These are phyloP conservation scores for Kwoniella europaea DNA, from an alignment of 768 basidiomycete species.

Conservation along the genomic window DNA sequence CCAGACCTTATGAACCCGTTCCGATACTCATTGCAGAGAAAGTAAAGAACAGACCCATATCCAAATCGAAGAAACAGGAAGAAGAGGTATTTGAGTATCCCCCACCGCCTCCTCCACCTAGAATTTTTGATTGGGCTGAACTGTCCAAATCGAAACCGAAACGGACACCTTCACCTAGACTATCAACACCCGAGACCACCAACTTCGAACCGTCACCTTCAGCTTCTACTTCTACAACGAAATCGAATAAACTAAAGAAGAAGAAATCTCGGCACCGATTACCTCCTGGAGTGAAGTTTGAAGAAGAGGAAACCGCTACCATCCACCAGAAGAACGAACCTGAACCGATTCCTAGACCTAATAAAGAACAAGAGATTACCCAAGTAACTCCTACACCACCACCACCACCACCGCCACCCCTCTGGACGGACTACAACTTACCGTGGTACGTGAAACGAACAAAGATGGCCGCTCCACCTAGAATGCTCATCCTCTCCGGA, in stretches of 20 bases:
- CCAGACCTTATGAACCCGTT: neutral
- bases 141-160: neutral
- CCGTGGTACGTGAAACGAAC: conserved; percentile 2
- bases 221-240: neutral
- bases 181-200: no score
- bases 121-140: conserved; percentile 7
- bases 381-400: neutral
- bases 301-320: neutral
- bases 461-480: conserved; percentile 43
- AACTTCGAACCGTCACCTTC: neutral
- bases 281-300: neutral
- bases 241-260: conserved; percentile 7
- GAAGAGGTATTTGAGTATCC: neutral
- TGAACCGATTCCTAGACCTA: neutral
- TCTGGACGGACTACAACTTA: conserved; percentile 5
- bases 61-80: neutral
- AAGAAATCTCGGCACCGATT: neutral
- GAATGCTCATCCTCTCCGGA: conserved; percentile 55
- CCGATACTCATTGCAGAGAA: neutral
- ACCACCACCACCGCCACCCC: neutral
- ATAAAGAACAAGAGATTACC: neutral
- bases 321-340: no score
- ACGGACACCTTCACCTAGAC: neutral
- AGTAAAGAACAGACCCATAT: neutral
- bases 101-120: conserved; percentile 11